A percentile compares a stretch with the other conserved stretches of the same genome.
Evolutionary conservation across 768 basidiomycete genomes (phyloP).

Genomic region (Mycena rebaudengoi): DNA sequence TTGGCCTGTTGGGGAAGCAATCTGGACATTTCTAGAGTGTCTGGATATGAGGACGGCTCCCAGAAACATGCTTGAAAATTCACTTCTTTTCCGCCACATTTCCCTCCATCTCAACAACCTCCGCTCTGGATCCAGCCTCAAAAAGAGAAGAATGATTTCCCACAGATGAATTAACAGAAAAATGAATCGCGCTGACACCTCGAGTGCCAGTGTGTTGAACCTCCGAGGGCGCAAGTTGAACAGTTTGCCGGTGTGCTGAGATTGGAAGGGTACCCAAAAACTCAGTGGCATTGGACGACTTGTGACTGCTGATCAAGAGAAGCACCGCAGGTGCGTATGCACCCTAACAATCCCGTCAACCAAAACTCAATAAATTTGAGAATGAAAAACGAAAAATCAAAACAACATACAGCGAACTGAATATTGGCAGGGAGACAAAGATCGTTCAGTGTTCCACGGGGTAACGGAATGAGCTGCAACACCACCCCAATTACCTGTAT

Average conservation of each 20-base stretch:
- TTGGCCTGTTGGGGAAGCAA: too few relatives aligned
- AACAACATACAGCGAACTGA: constrained; percentile 11
- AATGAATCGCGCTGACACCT: constrained; percentile 2
- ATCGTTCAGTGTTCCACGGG: constrained; percentile 17
- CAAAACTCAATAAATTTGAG: background rate
- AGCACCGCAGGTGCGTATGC: constrained; percentile 15
- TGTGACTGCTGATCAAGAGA: constrained; percentile 10
- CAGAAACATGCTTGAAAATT: too few relatives aligned
- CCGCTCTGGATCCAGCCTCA: background rate
- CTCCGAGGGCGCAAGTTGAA: constrained; percentile 7
- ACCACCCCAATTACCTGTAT: constrained; percentile 4
- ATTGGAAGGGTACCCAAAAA: background rate
- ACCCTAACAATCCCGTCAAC: constrained; percentile 7
- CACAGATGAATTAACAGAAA: constrained; percentile 6
- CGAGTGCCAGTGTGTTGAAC: background rate
- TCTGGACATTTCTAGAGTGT: too few relatives aligned
- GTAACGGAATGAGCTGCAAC: constrained; percentile 10
- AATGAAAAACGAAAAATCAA: background rate
- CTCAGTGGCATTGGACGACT: background rate
- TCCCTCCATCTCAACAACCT: constrained; percentile 7
- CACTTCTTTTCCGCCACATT: constrained; percentile 6
- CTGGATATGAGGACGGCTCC: too few relatives aligned
- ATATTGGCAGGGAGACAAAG: constrained; percentile 1
- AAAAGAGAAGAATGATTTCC: constrained; percentile 5
- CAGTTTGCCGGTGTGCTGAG: constrained; percentile 3